Conservation (phyloP, 2,329 filamentous ascomycete genomes). For the Daldinia sp. region DNA sequence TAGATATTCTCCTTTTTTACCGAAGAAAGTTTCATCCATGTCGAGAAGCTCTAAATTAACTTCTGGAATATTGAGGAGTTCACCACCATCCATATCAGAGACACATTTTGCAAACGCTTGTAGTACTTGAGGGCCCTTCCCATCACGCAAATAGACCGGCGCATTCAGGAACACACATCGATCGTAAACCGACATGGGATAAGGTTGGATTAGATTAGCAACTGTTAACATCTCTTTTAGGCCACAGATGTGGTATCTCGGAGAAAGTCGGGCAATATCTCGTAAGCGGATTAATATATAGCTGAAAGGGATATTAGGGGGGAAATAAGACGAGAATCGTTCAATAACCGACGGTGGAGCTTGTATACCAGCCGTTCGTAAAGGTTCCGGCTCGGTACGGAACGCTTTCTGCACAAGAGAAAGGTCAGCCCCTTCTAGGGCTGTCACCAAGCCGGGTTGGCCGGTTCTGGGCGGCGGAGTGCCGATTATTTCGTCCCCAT, state of each 20-base stretch:
- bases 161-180: constrained; percentile 78
- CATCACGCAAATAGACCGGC: constrained; percentile 68
- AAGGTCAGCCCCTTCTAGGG: constrained; percentile 76
- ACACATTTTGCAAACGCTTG: constrained; percentile 74
- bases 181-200: constrained; percentile 75
- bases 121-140: constrained; percentile 59
- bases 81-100: constrained; percentile 70
- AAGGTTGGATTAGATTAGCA: constrained; percentile 77
- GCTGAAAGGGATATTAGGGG: constrained; percentile 79
- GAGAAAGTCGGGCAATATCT: constrained; percentile 70
- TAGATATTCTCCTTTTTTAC: constrained; percentile 64
- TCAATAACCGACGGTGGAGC: constrained; percentile 77
- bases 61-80: constrained; percentile 74
- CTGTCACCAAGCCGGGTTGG: constrained; percentile 76
- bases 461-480: constrained; percentile 32
- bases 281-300: constrained; percentile 81
- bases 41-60: constrained; percentile 81
- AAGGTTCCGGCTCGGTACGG: constrained; percentile 66
- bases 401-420: constrained; percentile 69
- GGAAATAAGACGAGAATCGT: constrained; percentile 80
- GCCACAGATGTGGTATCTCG: constrained; percentile 74
- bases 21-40: constrained; percentile 56
- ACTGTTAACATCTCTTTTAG: constrained; percentile 70
- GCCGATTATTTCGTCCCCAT: constrained; percentile 16
- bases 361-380: constrained; percentile 75